These are phyloP conservation scores for Kickxella alabastrina DNA, from an alignment of 192 early-diverging fungal species.

Conservation along the genomic window DNA sequence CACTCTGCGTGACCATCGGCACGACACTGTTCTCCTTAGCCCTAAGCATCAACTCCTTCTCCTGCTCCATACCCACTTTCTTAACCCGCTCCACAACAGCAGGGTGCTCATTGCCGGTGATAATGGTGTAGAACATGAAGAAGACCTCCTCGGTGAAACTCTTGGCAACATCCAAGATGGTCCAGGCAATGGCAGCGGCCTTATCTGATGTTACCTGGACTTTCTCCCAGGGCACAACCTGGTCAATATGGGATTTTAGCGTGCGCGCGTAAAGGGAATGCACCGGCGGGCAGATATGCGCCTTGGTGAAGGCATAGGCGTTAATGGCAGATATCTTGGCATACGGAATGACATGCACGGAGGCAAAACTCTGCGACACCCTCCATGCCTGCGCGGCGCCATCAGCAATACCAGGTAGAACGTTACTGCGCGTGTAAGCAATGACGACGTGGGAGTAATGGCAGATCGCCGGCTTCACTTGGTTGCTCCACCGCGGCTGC, in stretches of 20 bases:
- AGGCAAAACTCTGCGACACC: slow-evolving; percentile 17
- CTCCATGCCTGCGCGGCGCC: slow-evolving; percentile 13
- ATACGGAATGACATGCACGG: slow-evolving; percentile 25
- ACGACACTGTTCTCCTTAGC: slow-evolving; percentile 3
- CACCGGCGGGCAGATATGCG: slow-evolving; percentile 26
- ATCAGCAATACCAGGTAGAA: slow-evolving; percentile 31
- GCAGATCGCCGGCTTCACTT: slow-evolving; percentile 32
- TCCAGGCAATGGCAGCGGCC: neutral
- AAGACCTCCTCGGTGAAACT: slow-evolving; percentile 38
- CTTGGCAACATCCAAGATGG: slow-evolving; percentile 3
- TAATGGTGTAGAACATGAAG: slow-evolving; percentile 48
- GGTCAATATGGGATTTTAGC: slow-evolving; percentile 41
- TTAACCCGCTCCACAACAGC: slow-evolving; percentile 15
- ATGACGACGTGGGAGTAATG: slow-evolving; percentile 23
- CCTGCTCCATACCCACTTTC: slow-evolving; percentile 3
- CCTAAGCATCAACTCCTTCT: neutral
- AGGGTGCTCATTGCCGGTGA: slow-evolving; percentile 41
- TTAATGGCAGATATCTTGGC: slow-evolving; percentile 17
- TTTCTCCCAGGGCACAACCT: slow-evolving; percentile 47
- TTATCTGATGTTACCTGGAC: slow-evolving; percentile 8
- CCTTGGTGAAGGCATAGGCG: slow-evolving; percentile 16
- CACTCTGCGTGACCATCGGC: slow-evolving; percentile 2
- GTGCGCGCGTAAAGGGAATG: slow-evolving; percentile 14
- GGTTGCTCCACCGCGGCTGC: slow-evolving; percentile 36
- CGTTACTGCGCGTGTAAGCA: slow-evolving; percentile 22